A percentile compares a stretch with the other conserved stretches of the same genome.
Conservation (phyloP, 1,284 basidiomycete genomes). For the Pulveroboletus sp. region DNA sequence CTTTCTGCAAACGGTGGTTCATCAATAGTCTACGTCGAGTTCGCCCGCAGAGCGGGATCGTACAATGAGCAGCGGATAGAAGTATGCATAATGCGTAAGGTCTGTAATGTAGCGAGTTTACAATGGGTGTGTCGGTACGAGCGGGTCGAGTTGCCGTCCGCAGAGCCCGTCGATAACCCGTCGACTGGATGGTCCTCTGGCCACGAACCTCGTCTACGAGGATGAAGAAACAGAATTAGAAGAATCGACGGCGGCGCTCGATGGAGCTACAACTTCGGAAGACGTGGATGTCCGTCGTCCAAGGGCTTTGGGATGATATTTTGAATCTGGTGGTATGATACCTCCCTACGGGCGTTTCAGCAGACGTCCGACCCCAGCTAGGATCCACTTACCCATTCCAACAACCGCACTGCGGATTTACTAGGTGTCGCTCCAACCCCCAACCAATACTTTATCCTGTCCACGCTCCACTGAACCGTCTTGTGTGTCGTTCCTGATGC, state of each 20-base stretch:
- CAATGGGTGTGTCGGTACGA: background rate
- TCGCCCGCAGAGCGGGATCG: background rate
- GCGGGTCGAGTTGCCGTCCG: background rate
- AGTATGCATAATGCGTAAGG: constrained; percentile 1
- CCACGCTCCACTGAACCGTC: constrained; percentile 86
- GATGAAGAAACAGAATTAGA: background rate
- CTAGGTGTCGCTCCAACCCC: constrained; percentile 83
- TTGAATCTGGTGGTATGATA: constrained; percentile 49
- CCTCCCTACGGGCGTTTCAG: constrained; percentile 46
- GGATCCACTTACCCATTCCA: constrained; percentile 71
- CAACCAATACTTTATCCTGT: constrained; percentile 91
- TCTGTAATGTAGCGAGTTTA: constrained; percentile 1
- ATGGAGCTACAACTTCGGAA: background rate
- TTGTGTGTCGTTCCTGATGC: constrained; percentile 50
- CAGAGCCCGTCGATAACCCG: background rate
- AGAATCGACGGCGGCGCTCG: background rate
- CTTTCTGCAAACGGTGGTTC: constrained; percentile 42
- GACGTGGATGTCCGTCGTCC: constrained; percentile 14
- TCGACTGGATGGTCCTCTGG: background rate
- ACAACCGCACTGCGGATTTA: constrained; percentile 72
- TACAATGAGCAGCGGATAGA: constrained; percentile 9
- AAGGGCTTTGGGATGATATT: constrained; percentile 46
- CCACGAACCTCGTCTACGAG: constrained; percentile 16
- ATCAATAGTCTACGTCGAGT: constrained; percentile 16
- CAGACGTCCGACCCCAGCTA: background rate